Evolutionary conservation across 192 early-diverging fungal genomes (phyloP), one percentile per base, ranked within the genome.

Genomic region (Coemansia sp.): DNA sequence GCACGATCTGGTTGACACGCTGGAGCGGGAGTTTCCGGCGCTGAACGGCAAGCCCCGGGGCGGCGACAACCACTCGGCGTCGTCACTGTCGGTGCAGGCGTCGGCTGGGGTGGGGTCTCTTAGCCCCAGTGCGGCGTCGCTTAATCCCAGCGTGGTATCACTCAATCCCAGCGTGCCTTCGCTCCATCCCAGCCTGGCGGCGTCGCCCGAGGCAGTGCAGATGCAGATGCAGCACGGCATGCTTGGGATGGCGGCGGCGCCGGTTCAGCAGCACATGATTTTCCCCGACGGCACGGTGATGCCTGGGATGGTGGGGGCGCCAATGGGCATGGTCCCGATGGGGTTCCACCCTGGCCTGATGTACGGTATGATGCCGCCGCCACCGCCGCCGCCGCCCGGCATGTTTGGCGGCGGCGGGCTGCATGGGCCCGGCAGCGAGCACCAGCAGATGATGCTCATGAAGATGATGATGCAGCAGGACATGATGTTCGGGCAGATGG

Each of bases 301-400:
- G 27, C 61, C 68, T 11, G 68, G 65, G n/a, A 27, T 63, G 57
- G 35, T 59, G 37, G 53, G 49, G 63, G 63, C 62, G 46, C 70
- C 70, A 23, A 63, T 63, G 59, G 63, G 48, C 15, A 74, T 74
- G 63, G 31, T 74, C 14, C 36, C 39, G 22, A 60, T 72, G 69
- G 70, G 56, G 8, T 74, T 74, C 60, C 70, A 56, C 15, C 58
- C 70, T 4, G 39, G 49, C 49, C 67, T 74, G 70, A 66, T 74
- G 70, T 74, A 52, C 27, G 70, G 70, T 5, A 74, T 74, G 70
- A 50, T 65, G 58, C 69, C 69, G 26, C 63, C 63, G n/a, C n/a
- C n/a, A 25, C 53, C 46, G 37, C 54, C 50, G 5, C 40, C 40
- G 34, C 52, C 40, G 22, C 63, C 63, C 10, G 68, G 68, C n/a